phyloP scores from a whole-genome alignment of 495 filamentous ascomycete species.

The Talaromyces nanjingensis region DNA sequence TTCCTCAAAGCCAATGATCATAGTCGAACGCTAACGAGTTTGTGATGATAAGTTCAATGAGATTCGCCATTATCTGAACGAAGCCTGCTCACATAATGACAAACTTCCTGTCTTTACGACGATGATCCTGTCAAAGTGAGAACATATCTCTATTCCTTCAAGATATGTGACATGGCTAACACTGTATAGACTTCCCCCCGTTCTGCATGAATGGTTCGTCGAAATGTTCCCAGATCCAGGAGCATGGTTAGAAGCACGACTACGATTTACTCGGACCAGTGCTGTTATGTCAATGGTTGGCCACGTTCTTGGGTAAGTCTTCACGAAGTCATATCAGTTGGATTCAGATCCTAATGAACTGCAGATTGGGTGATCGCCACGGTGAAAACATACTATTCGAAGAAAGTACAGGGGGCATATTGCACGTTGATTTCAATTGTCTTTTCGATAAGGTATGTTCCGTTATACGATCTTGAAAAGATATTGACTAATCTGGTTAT shows the following conservation, averaged over 20 bases:
- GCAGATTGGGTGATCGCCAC: slow-evolving; percentile 85
- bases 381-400: slow-evolving; percentile 96
- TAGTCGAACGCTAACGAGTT: not conserved
- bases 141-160: not conserved
- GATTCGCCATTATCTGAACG: slow-evolving; percentile 49
- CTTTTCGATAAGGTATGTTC: slow-evolving; percentile 79
- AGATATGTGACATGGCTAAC: not conserved
- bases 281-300: slow-evolving; percentile 98
- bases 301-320: slow-evolving; percentile 70
- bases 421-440: slow-evolving; percentile 99
- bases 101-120: slow-evolving; percentile 64
- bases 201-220: slow-evolving; percentile 91
- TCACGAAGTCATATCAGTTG: not conserved
- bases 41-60: slow-evolving; percentile 44
- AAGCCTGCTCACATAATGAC: slow-evolving; percentile 45
- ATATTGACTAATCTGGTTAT: slow-evolving; percentile 9
- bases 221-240: slow-evolving; percentile 90
- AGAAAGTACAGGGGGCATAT: slow-evolving; percentile 85
- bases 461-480: not conserved
- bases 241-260: slow-evolving; percentile 84
- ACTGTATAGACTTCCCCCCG: slow-evolving; percentile 58
- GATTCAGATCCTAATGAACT: not conserved
- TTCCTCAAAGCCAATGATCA: not conserved
- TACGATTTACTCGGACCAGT: slow-evolving; percentile 85
- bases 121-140: slow-evolving; percentile 46